Percentiles rank a stretch among this genome's conserved stretches.
phyloP scores from a whole-genome alignment of 208 protist species.

The Herpetomonas muscarum region DNA sequence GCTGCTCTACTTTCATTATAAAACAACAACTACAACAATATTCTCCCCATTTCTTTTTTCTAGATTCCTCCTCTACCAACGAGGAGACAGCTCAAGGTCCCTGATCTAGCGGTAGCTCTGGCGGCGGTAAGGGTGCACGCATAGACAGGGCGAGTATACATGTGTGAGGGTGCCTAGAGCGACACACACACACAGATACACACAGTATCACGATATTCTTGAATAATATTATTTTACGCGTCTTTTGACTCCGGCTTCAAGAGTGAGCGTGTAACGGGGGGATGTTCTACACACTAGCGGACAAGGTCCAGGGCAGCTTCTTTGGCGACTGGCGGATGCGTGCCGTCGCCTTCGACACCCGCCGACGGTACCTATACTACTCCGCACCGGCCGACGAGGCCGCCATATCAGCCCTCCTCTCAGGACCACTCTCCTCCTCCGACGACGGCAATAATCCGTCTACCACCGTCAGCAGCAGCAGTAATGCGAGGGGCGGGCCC shows the following conservation, averaged over 20 bases:
- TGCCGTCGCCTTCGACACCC: slow-evolving; percentile 57
- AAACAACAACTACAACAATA: neutral
- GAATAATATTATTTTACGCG: neutral
- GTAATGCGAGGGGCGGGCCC: no score
- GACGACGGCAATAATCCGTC: neutral
- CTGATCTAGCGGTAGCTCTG: neutral
- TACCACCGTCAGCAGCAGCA: neutral
- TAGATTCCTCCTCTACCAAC: neutral
- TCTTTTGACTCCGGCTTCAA: neutral
- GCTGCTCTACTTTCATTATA: no score
- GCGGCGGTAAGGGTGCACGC: neutral
- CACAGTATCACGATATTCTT: neutral
- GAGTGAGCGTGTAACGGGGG: neutral
- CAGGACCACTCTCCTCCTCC: neutral
- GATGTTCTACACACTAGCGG: slow-evolving; percentile 60
- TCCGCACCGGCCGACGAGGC: slow-evolving; percentile 18
- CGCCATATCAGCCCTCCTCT: neutral
- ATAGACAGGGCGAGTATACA: no score
- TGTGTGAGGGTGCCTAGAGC: no score
- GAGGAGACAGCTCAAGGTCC: neutral
- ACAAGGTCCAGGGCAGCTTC: slow-evolving; percentile 46
- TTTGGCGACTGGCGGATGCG: slow-evolving; percentile 45
- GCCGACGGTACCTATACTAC: slow-evolving; percentile 69
- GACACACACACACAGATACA: no score
- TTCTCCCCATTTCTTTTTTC: neutral